Conservation (phyloP, 2,329 filamentous ascomycete species). For the Colletotrichum viniferum region DNA sequence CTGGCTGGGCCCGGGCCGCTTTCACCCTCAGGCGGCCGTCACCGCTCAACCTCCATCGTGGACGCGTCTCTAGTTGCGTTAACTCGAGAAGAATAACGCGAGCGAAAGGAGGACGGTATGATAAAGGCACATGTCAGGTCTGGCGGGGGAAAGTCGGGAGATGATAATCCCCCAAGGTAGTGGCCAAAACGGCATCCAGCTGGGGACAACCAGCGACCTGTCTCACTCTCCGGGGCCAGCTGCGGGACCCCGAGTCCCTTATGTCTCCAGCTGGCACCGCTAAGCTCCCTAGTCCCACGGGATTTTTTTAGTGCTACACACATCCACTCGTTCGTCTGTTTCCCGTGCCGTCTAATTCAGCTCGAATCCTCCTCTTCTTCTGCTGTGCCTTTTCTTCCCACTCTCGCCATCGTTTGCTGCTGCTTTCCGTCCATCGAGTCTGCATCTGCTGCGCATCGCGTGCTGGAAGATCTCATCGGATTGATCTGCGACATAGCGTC, state of each 20-base stretch:
- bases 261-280: conserved; percentile 3
- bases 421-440: neutral
- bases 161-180: neutral
- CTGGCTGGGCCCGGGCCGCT: neutral
- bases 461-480: neutral
- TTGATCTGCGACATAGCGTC: conserved; percentile 4
- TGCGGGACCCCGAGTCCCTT: conserved; percentile 1
- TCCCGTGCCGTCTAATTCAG: neutral
- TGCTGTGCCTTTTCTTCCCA: neutral
- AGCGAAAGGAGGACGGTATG: neutral
- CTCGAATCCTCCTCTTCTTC: neutral
- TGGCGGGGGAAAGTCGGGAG: neutral
- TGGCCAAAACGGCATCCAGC: neutral
- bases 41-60: neutral
- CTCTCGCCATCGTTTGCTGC: neutral
- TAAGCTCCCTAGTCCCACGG: neutral
- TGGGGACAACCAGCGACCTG: neutral
- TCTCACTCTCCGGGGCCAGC: neutral
- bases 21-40: neutral
- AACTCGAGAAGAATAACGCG: neutral
- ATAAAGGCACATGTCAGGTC: neutral
- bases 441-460: neutral
- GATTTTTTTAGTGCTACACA: conserved; percentile 3
- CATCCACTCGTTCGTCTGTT: conserved; percentile 12
- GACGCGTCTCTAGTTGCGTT: neutral